phyloP scores from a whole-genome alignment of 2,329 filamentous ascomycete species.

The Aspergillus thermomutatus region DNA sequence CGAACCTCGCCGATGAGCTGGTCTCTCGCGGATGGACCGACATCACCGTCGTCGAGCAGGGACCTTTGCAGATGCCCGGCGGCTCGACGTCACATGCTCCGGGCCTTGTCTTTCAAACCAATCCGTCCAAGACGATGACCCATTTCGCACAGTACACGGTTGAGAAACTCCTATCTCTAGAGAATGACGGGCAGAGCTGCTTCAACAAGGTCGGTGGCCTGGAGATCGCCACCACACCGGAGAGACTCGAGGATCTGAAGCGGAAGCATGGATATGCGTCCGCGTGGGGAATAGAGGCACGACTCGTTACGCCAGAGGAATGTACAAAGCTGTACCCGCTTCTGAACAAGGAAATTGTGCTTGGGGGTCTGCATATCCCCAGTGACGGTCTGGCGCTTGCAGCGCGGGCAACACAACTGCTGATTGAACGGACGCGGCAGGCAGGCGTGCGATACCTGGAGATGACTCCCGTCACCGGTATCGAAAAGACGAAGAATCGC shows the following conservation, averaged over 20 bases:
- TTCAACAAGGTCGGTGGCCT: constrained; percentile 62
- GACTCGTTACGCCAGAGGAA: constrained; percentile 50
- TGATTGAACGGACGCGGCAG: constrained; percentile 56
- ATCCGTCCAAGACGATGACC: constrained; percentile 47
- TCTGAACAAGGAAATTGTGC: constrained; percentile 51
- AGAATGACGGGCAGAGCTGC: constrained; percentile 49
- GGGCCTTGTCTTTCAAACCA: constrained; percentile 63
- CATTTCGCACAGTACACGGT: constrained; percentile 60
- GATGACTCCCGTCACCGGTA: constrained; percentile 56
- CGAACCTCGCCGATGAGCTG: constrained; percentile 63
- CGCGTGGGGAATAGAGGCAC: constrained; percentile 59
- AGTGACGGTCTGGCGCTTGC: constrained; percentile 60
- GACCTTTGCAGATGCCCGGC: constrained; percentile 59
- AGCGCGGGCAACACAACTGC: constrained; percentile 58
- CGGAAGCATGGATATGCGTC: constrained; percentile 59
- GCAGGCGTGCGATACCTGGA: constrained; percentile 59
- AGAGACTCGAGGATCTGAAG: constrained; percentile 59
- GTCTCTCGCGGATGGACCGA: constrained; percentile 60
- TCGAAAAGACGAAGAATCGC: constrained; percentile 47
- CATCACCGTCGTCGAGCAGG: constrained; percentile 64
- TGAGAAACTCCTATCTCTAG: constrained; percentile 55
- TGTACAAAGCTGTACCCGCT: constrained; percentile 55
- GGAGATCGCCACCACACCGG: constrained; percentile 60
- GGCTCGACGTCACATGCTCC: constrained; percentile 65
- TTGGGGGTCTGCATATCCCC: constrained; percentile 60